Conservation (phyloP, 495 filamentous ascomycete species). For the Penicillium ochrochloron region DNA sequence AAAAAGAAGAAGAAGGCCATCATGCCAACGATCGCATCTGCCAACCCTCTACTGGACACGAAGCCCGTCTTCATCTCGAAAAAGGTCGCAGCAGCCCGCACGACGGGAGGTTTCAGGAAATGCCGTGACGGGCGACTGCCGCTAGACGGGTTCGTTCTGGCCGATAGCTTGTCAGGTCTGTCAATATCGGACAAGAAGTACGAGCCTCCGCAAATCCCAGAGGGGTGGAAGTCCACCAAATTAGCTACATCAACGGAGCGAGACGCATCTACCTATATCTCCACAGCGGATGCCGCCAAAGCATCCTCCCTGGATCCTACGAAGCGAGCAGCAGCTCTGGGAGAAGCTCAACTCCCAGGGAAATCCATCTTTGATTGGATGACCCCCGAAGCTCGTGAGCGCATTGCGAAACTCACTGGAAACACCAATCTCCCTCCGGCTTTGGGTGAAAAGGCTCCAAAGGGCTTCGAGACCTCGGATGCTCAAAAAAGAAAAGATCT, state of each 20-base stretch:
- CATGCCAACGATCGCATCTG: slow-evolving; percentile 42
- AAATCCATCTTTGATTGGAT: slow-evolving; percentile 98
- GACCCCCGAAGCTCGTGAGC: slow-evolving; percentile 76
- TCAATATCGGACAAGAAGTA: slow-evolving; percentile 66
- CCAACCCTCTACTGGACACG: slow-evolving; percentile 67
- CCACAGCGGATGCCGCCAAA: slow-evolving; percentile 74
- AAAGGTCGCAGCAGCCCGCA: slow-evolving; percentile 62
- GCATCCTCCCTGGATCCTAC: slow-evolving; percentile 77
- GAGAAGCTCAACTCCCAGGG: slow-evolving; percentile 80
- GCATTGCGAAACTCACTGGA: slow-evolving; percentile 75
- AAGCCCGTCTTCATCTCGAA: slow-evolving; percentile 83
- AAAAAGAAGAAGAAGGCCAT: slow-evolving; percentile 72
- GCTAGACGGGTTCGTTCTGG: slow-evolving; percentile 82
- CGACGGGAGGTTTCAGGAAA: slow-evolving; percentile 65
- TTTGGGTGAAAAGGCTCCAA: slow-evolving; percentile 69
- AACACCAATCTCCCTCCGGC: slow-evolving; percentile 77
- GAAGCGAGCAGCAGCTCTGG: slow-evolving; percentile 78
- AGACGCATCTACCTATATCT: slow-evolving; percentile 57
- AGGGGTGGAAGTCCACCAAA: slow-evolving; percentile 71
- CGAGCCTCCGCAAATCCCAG: slow-evolving; percentile 73
- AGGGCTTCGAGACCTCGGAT: slow-evolving; percentile 62
- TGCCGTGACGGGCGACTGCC: slow-evolving; percentile 90
- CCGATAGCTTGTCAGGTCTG: slow-evolving; percentile 59
- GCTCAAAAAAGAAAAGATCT: slow-evolving; percentile 63
- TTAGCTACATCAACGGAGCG: slow-evolving; percentile 51